phyloP scores from a whole-genome alignment of 1,139 yeast species.

The Pneumocystis sp. region DNA sequence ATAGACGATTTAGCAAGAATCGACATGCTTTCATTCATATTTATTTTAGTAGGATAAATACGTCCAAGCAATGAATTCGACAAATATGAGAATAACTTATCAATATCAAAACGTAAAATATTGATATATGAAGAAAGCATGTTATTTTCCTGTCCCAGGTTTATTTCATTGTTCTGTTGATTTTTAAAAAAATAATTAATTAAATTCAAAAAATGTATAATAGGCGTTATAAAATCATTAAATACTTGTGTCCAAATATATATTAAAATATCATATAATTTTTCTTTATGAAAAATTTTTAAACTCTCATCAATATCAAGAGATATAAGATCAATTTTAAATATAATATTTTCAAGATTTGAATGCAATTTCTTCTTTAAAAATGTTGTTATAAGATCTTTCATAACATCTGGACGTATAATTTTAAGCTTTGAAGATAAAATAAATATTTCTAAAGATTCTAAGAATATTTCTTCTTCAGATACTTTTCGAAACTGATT shows the following conservation, averaged over 20 bases:
- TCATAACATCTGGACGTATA: conserved; percentile 50
- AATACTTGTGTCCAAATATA: conserved; percentile 57
- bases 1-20: conserved; percentile 33
- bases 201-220: conserved; percentile 37
- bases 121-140: neutral
- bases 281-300: conserved; percentile 39
- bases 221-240: conserved; percentile 52
- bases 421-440: conserved; percentile 31
- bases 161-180: neutral
- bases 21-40: conserved; percentile 24
- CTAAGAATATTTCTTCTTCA: conserved; percentile 32
- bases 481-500: conserved; percentile 31
- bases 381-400: conserved; percentile 41
- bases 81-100: conserved; percentile 44
- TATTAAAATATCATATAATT: conserved; percentile 43
- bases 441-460: conserved; percentile 38
- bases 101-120: conserved; percentile 14
- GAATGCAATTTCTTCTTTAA: conserved; percentile 31
- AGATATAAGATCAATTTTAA: conserved; percentile 46
- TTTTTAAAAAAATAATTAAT: conserved; percentile 7
- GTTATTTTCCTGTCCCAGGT: conserved; percentile 10
- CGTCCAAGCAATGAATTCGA: conserved; percentile 60
- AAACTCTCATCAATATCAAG: conserved; percentile 63
- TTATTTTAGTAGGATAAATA: conserved; percentile 56
- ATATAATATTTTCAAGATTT: conserved; percentile 47